Base-by-base conservation (phyloP, 257 asterid genomes). In the Solanum paucissectum region DNA sequence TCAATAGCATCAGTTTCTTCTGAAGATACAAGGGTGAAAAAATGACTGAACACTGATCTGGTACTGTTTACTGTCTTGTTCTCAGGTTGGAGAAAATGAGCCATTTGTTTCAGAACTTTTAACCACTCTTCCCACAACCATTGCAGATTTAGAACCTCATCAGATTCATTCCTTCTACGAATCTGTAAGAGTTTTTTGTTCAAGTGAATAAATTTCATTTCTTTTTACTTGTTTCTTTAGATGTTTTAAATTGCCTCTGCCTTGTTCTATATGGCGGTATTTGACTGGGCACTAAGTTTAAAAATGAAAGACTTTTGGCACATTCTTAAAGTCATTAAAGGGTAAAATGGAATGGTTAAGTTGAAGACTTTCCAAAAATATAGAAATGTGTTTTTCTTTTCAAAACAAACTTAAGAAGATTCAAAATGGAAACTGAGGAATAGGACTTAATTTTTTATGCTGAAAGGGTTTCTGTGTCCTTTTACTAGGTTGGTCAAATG, bases 151-250 rank as follows among this genome's bases (percentile, higher is more conserved):
- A 83, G 98, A 95, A 92, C 97, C 98, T 34, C 99, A 95, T 92
- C 99, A 97, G 93, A 97, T 97, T 90, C 99, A 97, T 90, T 90
- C 98, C 7, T 97, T 97, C 89, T 97, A 97, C 90, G 99, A 97
- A 94, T 95, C 99, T 82, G 99, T 97, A 91, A 89, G 98, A 64
- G 88, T 40, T 69, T 86, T 29, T 82, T 82, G 12, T 82, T 32
- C 46, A 7, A 82, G 58, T 49, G 85, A 82, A 32, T 29, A 20
- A 29, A 49, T 33, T 37, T 42, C 16, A 27, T 34, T 66, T 75
- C 18, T 29, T 58, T 25, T 7, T n/a, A 38, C 25, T 40, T 37
- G 62, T 34, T 60, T n/a, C 40, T n/a, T 87, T 87, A 36, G 76
- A 37, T 40, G 32, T 46, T 72, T 38, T 87, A 23, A 83, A 62